phyloP scores from a whole-genome alignment of 148 eudicot genomes.

The Drosera capensis region DNA sequence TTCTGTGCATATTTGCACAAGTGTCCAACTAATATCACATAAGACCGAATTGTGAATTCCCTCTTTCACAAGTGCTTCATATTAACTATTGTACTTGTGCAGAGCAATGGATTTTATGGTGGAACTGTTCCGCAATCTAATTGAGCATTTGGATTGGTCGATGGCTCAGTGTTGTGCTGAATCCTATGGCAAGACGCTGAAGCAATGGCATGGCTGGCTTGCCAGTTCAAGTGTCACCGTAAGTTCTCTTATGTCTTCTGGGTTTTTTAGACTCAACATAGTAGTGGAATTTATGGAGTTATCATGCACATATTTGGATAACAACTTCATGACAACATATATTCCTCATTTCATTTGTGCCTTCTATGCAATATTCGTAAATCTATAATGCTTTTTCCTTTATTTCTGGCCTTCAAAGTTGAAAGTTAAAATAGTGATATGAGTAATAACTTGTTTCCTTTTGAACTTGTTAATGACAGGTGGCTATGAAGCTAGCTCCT shows the following conservation, averaged over 20 bases:
- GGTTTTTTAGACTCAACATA: background rate
- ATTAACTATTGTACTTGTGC: background rate
- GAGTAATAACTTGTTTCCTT: background rate
- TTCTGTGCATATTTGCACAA: background rate
- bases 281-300: background rate
- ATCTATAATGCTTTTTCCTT: background rate
- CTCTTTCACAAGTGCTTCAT: background rate
- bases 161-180: constrained; percentile 72
- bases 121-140: constrained; percentile 37
- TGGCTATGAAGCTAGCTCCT: constrained; percentile 63
- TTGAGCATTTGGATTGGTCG: constrained; percentile 69
- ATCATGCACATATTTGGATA: too few relatives aligned
- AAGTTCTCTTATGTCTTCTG: constrained; percentile 2
- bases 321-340: too few relatives aligned
- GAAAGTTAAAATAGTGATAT: background rate
- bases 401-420: background rate
- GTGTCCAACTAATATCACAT: background rate
- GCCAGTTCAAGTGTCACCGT: constrained; percentile 72
- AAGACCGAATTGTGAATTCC: background rate
- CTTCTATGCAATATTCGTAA: too few relatives aligned
- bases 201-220: constrained; percentile 91
- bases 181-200: constrained; percentile 60
- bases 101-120: constrained; percentile 95
- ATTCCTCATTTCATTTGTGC: too few relatives aligned
- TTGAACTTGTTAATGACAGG: constrained; percentile 11